These are phyloP conservation scores for Cyclocybe cylindracea DNA, from an alignment of 768 basidiomycete species.

Conservation along the genomic window DNA sequence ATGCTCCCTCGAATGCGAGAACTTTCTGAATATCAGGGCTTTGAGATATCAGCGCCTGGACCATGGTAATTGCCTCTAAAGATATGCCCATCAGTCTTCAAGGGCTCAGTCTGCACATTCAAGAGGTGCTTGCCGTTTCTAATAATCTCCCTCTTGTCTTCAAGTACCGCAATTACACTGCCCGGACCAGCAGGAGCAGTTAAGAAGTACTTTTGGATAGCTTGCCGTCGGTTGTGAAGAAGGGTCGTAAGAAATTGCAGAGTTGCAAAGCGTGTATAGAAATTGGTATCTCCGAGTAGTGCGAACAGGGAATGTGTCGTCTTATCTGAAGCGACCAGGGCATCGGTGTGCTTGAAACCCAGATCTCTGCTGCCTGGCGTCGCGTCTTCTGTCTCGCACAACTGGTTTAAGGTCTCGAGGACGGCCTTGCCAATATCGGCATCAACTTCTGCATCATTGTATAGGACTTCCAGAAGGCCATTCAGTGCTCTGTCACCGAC, in stretches of 20 bases:
- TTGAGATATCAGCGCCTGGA: slow-evolving; percentile 79
- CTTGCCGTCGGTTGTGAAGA: slow-evolving; percentile 77
- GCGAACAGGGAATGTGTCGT: slow-evolving; percentile 74
- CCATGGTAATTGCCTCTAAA: slow-evolving; percentile 78
- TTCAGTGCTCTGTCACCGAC: slow-evolving; percentile 78
- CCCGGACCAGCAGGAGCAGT: slow-evolving; percentile 77
- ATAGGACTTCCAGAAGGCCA: slow-evolving; percentile 78
- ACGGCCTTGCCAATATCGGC: slow-evolving; percentile 90
- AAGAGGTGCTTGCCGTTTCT: slow-evolving; percentile 61
- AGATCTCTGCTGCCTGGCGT: slow-evolving; percentile 55
- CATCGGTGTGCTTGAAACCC: slow-evolving; percentile 84
- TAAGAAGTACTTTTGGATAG: slow-evolving; percentile 90
- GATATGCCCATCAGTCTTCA: background rate
- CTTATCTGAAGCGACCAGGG: slow-evolving; percentile 70
- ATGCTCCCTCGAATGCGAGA: slow-evolving; percentile 94
- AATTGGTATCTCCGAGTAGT: slow-evolving; percentile 73
- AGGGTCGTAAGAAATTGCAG: slow-evolving; percentile 81
- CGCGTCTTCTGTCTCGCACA: slow-evolving; percentile 79
- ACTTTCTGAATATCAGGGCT: slow-evolving; percentile 96
- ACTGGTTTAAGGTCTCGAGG: slow-evolving; percentile 81
- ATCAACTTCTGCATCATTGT: slow-evolving; percentile 89
- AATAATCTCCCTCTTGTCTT: slow-evolving; percentile 88
- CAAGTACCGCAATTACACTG: slow-evolving; percentile 72
- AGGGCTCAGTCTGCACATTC: background rate
- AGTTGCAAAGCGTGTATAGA: slow-evolving; percentile 84